Base-by-base conservation (phyloP, 1,284 basidiomycete genomes). In the Rhodotorula sp. region DNA sequence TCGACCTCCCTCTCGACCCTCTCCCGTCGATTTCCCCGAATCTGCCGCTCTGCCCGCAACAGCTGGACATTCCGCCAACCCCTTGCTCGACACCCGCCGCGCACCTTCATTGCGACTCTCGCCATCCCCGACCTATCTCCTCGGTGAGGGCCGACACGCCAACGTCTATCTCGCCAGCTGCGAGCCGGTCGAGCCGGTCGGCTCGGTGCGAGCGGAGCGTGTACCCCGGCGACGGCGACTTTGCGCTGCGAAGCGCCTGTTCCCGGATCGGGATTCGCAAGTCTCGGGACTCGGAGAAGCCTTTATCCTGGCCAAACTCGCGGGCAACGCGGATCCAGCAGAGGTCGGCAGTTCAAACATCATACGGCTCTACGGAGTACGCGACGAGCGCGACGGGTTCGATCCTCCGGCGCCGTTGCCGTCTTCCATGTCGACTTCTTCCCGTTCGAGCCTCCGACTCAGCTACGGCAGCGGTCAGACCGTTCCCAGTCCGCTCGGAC, bases 131-230 rank as follows among this genome's bases (percentile, higher is more conserved):
- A 69, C 74, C 0, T 82, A 81, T 68, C 76, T 82, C 10, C 79
- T 85, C 26, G 84, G 84, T 43, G 80, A 82, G 64, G 84, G 84
- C 0, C 73, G 83, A 23, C 83, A 83, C 71, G 83, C 84, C 12
- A 76, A 73, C 34, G 84, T 84, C 20, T 84, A 81, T 67, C 79
- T 84, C 34, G 81, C 81, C 21, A 74, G 80, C 15, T 84, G 81
- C 76, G 65, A 58, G 51, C 67, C 58, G 18, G 51, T 20, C 3
- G 61, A 10, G 5, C 20, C 34, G 23, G 39, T 20, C 20, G 57
- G 34, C 1, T 39, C 57, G 29, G 16, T 26, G 10, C 31, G 12
- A 12, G 46, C 29, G 3, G 29, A 58, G 31, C 21, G 18, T 5
- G 26, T 15, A 1, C 14, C 14, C 20, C 16, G 21, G 29, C 56